Evolutionary conservation across 768 basidiomycete species (phyloP), one percentile per base, ranked within the genome.

Genomic region (Chalciporus piperatus): DNA sequence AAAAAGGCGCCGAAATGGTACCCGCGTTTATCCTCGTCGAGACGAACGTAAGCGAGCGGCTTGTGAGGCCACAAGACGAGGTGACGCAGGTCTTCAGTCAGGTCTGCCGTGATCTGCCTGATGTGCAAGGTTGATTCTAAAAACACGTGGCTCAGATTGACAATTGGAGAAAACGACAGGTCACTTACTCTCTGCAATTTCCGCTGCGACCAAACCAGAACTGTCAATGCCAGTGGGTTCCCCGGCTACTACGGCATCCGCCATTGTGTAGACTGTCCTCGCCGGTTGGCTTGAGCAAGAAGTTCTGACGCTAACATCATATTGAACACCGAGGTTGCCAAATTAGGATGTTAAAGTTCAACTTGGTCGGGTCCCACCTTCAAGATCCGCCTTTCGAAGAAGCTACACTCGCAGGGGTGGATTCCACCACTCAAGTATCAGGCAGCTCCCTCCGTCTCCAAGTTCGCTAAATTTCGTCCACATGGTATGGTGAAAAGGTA

Each of bases 1-100:
- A 80, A 45, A 66, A 86, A 83, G 2, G 80, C 79, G 43, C 83
- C 83, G 57, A 76, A 76, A 70, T 84, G 83, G 55, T 71, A 52
- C 10, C 78, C 82, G 17, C 56, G 48, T 33, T 72, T 63, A 57
- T 85, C 82, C 54, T 82, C 81, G 12, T 80, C 74, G 3, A 83
- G 71, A 50, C 61, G 69, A 41, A 84, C 77, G 51, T 78, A 70
- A 49, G 75, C 70, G 13, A 79, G 60, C 8, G 76, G 73, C 57
- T 72, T 72, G 55, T 76, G 62, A 9, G 82, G 79, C 81, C 82
- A 84, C 20, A 85, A 71, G 5, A 85, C 79, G 22, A 72, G 70
- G 63, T 82, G 82, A 37, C 82, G 77, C 35, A 84, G 73, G 7
- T 69, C 59, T 41, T 81, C 59, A 0, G 83, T 83, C 42, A 76